Conservation (phyloP, 2,329 filamentous ascomycete species). For the Pochonia chlamydosporia region DNA sequence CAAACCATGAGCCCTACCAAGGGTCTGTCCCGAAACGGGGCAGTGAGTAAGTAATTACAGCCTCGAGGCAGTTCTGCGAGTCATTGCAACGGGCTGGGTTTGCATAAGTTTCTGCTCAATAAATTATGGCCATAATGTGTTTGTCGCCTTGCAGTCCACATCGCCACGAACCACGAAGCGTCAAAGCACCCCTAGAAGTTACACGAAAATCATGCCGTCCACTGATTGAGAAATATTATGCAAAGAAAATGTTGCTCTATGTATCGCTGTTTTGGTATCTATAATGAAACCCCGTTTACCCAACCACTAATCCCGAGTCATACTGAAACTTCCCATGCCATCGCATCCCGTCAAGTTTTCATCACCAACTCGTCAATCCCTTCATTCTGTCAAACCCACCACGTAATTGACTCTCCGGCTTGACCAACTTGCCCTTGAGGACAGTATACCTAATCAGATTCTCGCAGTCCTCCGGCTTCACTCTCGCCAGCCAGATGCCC, state of each 20-base stretch:
- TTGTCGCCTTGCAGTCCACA: too few species aligned
- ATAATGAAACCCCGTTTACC: not conserved
- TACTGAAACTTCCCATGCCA: not conserved
- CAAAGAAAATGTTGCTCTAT: not conserved
- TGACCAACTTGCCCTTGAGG: slow-evolving; percentile 88
- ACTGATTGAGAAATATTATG: not conserved
- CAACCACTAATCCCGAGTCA: too few species aligned
- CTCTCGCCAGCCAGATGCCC: slow-evolving; percentile 87
- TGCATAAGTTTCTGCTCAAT: too few species aligned
- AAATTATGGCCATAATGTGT: too few species aligned
- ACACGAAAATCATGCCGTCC: too few species aligned
- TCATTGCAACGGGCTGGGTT: too few species aligned
- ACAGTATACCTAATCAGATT: slow-evolving; percentile 86
- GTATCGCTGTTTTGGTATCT: not conserved
- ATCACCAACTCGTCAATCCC: slow-evolving; percentile 80
- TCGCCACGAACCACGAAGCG: too few species aligned
- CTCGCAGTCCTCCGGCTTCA: slow-evolving; percentile 85
- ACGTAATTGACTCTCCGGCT: slow-evolving; percentile 77
- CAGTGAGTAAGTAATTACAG: too few species aligned
- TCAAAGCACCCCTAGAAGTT: too few species aligned
- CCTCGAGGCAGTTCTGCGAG: too few species aligned
- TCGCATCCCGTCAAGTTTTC: not conserved
- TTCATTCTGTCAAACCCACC: slow-evolving; percentile 84
- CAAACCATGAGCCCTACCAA: too few species aligned
- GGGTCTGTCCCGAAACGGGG: too few species aligned